Base-by-base conservation (phyloP, 2,329 filamentous ascomycete species). In the Venturia effusa region DNA sequence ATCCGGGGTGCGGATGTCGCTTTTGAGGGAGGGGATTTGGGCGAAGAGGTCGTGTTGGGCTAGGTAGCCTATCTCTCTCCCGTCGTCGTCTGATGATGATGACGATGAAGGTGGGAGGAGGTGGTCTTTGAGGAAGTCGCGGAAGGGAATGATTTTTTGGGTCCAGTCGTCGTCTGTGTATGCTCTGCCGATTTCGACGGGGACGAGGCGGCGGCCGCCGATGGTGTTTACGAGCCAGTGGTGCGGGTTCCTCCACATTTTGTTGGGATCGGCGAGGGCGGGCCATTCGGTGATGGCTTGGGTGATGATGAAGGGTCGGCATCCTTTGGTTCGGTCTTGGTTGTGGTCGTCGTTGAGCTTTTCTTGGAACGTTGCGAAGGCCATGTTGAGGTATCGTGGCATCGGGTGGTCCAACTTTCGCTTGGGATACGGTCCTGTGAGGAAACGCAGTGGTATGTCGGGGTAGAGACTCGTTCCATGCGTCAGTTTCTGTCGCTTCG, bases 141-240 rank as follows among this genome's bases (percentile, higher is more conserved):
- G 76, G 69, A 97, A 95, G 0, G 84, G 79, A 60, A 96, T 83
- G 32, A 97, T 85, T 63, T 85, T 83, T 74, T 97, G 93, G 0
- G 87, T 86, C 92, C 93, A 97, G 27, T 81, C 87, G 24, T 84
- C 83, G 67, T 96, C 91, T 1, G 91, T 92, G 71, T 97, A 99
- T 71, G 88, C 94, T 59, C 89, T 80, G 0, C 94, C 93, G 1
- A 94, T 75, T 73, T 97, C 92, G 3, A 97, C 83, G 0, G 93
- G 93, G 0, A 97, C 89, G 0, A 96, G 81, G 13, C 94, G 82
- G 39, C 86, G 80, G 0, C 94, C 94, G 2, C 80, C 83, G 41
- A 96, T 84, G 0, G 92, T 97, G 64, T 80, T 82, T 13, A 83
- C 80, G 13, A 91, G 79, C 64, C 96, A 84, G 73, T 97, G 96